phyloP scores from a whole-genome alignment of 208 protist genomes.

The Sergeia podlipaevii region DNA sequence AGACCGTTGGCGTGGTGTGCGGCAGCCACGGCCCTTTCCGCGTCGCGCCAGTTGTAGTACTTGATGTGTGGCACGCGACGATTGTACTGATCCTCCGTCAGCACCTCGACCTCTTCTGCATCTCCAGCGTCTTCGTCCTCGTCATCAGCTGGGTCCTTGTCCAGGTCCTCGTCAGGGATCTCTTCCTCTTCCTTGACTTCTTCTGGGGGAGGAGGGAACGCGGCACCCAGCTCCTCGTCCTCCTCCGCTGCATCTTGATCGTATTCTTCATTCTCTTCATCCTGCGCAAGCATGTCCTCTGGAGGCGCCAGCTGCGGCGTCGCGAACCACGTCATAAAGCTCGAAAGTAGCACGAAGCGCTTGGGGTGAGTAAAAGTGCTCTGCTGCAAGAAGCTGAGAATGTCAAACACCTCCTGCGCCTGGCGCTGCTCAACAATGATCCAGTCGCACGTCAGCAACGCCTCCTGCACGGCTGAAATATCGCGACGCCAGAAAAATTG shows the following conservation, averaged over 20 bases:
- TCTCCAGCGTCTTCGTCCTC: conserved; percentile 18
- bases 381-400: conserved; percentile 67
- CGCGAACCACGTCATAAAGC: conserved; percentile 86
- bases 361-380: conserved; percentile 67
- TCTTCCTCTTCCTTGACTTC: conserved; percentile 20
- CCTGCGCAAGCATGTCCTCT: conserved; percentile 16
- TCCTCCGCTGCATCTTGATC: conserved; percentile 19
- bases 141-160: not conserved
- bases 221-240: conserved; percentile 21
- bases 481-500: conserved; percentile 62
- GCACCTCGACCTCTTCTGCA: conserved; percentile 38
- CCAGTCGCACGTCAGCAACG: conserved; percentile 62
- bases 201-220: conserved; percentile 34
- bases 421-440: conserved; percentile 82
- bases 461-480: conserved; percentile 34
- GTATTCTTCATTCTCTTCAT: conserved; percentile 16
- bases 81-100: conserved; percentile 94
- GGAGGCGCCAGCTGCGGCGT: conserved; percentile 54
- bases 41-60: conserved; percentile 89
- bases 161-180: conserved; percentile 15
- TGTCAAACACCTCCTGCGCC: conserved; percentile 78
- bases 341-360: conserved; percentile 84
- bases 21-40: conserved; percentile 87
- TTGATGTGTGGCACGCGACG: conserved; percentile 90
- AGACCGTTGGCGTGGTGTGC: conserved; percentile 73